Evolutionary conservation across 1,139 yeast genomes (phyloP).

Genomic region (Candida dubliniensis): DNA sequence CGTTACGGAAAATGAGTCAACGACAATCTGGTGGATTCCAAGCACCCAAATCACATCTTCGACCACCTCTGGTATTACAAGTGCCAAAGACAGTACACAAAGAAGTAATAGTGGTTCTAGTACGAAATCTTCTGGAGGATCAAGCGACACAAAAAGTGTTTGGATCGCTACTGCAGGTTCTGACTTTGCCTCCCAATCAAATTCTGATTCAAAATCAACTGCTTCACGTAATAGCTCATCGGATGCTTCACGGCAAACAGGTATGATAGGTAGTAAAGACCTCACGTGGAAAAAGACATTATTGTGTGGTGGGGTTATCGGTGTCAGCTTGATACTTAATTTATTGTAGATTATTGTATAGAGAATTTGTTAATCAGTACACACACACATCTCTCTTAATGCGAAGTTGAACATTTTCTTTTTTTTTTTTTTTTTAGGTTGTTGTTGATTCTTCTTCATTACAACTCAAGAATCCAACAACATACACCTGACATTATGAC

Average conservation of each 20-base stretch:
- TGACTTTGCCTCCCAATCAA: slow-evolving; percentile 1
- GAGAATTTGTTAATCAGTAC: background rate
- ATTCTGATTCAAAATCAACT: background rate
- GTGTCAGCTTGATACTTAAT: slow-evolving; percentile 19
- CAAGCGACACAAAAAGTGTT: slow-evolving; percentile 23
- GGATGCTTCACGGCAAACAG: slow-evolving; percentile 13
- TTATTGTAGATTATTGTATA: slow-evolving; percentile 16
- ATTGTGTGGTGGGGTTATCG: slow-evolving; percentile 20
- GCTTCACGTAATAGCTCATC: slow-evolving; percentile 8
- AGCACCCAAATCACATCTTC: slow-evolving; percentile 12
- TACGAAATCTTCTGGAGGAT: slow-evolving; percentile 4
- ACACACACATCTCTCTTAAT: background rate
- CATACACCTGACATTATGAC: too few relatives aligned
- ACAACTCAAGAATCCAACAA: too few relatives aligned
- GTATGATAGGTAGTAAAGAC: slow-evolving; percentile 7
- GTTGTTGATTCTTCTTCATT: too few relatives aligned
- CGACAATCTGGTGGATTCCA: slow-evolving; percentile 18
- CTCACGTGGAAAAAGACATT: slow-evolving; percentile 20
- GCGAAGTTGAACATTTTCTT: too few relatives aligned
- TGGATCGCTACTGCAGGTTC: slow-evolving; percentile 24
- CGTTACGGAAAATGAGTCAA: slow-evolving; percentile 6
- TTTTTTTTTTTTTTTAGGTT: background rate
- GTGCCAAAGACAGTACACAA: background rate
- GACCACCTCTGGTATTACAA: slow-evolving; percentile 3
- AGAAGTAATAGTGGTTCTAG: background rate